Evolutionary conservation across 1,284 basidiomycete species (phyloP).

Genomic region (Boletus austroedulis): DNA sequence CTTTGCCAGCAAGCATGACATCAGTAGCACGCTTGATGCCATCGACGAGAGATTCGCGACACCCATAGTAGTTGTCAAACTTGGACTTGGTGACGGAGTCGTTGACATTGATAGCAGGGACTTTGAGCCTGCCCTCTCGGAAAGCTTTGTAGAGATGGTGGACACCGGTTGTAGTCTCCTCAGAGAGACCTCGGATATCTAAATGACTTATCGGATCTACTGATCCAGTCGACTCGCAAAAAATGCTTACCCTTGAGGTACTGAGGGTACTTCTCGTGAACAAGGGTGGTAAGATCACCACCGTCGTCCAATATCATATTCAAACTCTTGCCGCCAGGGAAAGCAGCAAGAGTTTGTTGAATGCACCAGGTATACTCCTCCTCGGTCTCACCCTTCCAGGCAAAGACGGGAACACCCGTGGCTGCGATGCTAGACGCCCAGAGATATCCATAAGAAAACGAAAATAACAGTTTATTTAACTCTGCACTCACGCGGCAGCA

Average conservation of each 20-base stretch:
- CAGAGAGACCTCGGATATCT: slow-evolving; percentile 92
- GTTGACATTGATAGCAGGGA: slow-evolving; percentile 99
- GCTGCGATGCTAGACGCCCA: slow-evolving; percentile 71
- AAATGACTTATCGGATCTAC: slow-evolving; percentile 8
- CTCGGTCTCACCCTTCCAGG: slow-evolving; percentile 99
- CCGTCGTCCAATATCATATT: slow-evolving; percentile 99
- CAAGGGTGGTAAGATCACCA: slow-evolving; percentile 92
- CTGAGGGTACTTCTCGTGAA: slow-evolving; percentile 96
- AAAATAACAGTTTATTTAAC: not conserved
- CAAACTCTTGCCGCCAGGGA: slow-evolving; percentile 75
- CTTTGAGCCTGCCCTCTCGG: slow-evolving; percentile 93
- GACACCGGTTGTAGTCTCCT: slow-evolving; percentile 99
- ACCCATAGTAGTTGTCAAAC: slow-evolving; percentile 96
- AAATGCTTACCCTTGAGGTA: slow-evolving; percentile 62
- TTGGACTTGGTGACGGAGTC: slow-evolving; percentile 99
- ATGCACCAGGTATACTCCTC: slow-evolving; percentile 99
- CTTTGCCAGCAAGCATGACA: slow-evolving; percentile 99
- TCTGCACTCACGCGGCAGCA: slow-evolving; percentile 80
- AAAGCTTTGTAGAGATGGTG: slow-evolving; percentile 99
- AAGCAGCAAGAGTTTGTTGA: slow-evolving; percentile 89
- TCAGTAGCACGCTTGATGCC: slow-evolving; percentile 99
- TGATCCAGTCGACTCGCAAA: not conserved
- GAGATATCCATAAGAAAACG: slow-evolving; percentile 3
- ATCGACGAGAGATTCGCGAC: slow-evolving; percentile 99
- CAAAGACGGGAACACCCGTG: slow-evolving; percentile 96